Evolutionary conservation across 768 basidiomycete species (phyloP), one percentile per base, ranked within the genome.

Genomic region (Dendrothele bispora): DNA sequence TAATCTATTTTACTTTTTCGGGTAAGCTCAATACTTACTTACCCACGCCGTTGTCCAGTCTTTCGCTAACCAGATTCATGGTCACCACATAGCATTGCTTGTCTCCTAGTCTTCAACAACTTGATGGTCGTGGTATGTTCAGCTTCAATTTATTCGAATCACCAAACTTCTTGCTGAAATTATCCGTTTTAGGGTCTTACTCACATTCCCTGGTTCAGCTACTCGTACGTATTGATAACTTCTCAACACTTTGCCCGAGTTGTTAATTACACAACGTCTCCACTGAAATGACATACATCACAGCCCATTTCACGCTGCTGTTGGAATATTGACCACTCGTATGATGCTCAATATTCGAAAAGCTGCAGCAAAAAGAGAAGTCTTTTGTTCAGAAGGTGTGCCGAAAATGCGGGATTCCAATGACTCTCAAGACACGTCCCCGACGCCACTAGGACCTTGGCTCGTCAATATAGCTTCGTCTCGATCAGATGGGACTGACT

Each of bases 131-230:
- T 73, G 17, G 63, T 65, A 40, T 60, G 70, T 59, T 50, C 49
- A 20, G 5, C 4, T 17, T 8, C 5, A 17, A 2, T 18, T 5
- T 51, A 7, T 22, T 37, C 21, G 21, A 17, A 1, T 34, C 45
- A 5, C 29, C 29, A 8, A 4, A 25, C 8, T 29, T 20, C 39
- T 18, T 24, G 26, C 4, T 12, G 24, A 15, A 35, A 25, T 4
- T 30, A 21, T 32, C n/a, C n/a, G n/a, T n/a, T n/a, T 14, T 28
- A 76, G 73, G 71, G 67, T 14, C 53, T 68, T 3, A 75, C 73
- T 0, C 62, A 63, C 30, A 75, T 77, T 32, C 76, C 74, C 2
- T 78, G 76, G 76, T 76, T 78, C 48, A 72, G 76, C 47, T 75
- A 73, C 54, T 69, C 62, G 70, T 69, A 51, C 24, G 64, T 55